Evolutionary conservation across 2,329 filamentous ascomycete species (phyloP).

Genomic region (Capronia americana): DNA sequence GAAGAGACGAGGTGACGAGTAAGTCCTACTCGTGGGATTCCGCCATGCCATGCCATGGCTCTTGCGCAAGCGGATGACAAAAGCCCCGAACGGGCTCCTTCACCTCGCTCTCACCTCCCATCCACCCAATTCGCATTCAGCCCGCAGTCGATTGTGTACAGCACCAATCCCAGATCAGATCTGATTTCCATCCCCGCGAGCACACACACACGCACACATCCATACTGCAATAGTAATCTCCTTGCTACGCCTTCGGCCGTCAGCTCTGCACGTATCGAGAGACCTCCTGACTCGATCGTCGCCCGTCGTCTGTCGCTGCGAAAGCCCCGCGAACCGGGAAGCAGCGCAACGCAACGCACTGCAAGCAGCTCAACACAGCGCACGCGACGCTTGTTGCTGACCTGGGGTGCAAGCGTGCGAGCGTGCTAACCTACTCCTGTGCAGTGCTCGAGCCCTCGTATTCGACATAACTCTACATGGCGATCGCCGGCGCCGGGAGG

Average conservation of each 20-base stretch:
- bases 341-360: no score
- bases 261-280: not conserved
- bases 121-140: not conserved
- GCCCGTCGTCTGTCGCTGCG: no score
- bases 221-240: not conserved
- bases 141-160: not conserved
- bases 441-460: not conserved
- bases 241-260: not conserved
- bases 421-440: not conserved
- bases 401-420: not conserved
- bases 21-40: not conserved
- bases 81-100: not conserved
- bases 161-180: constrained; percentile 8
- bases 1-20: not conserved
- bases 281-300: constrained; percentile 8
- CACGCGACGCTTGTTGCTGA: not conserved
- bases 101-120: not conserved
- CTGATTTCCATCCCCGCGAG: no score
- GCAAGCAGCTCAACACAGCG: no score
- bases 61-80: constrained; percentile 19
- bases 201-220: not conserved
- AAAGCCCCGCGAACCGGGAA: no score
- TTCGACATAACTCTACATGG: not conserved
- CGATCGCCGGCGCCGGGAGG: not conserved
- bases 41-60: not conserved